A percentile compares a stretch with the other conserved stretches of the same genome.
Evolutionary conservation across 108 stramenopile genomes (phyloP).

Genomic region (Fragilaria radians): DNA sequence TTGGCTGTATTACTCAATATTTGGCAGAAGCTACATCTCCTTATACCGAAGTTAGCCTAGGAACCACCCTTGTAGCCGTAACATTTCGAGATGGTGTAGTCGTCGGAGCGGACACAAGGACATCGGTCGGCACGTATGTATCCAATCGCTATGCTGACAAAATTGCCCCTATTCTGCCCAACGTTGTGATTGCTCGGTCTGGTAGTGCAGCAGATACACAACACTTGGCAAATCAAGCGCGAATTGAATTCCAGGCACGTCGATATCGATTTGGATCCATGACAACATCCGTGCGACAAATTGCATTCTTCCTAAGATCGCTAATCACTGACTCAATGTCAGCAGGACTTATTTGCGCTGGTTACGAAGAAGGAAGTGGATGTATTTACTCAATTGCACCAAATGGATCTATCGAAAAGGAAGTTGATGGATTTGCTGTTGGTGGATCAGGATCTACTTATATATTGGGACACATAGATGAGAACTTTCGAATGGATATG

Average conservation of each 20-base stretch:
- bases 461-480: constrained; percentile 63
- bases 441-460: constrained; percentile 70
- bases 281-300: constrained; percentile 32
- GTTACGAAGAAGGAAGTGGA: constrained; percentile 30
- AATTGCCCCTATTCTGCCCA: constrained; percentile 17
- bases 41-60: constrained; percentile 50
- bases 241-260: constrained; percentile 35
- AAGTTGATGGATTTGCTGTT: constrained; percentile 50
- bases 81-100: constrained; percentile 55
- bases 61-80: constrained; percentile 75
- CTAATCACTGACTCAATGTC: constrained; percentile 27
- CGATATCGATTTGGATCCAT: constrained; percentile 23
- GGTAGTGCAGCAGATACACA: constrained; percentile 87
- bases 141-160: constrained; percentile 76
- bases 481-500: constrained; percentile 9
- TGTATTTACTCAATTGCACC: constrained; percentile 54
- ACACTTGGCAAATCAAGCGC: constrained; percentile 35
- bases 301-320: constrained; percentile 53
- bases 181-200: constrained; percentile 72
- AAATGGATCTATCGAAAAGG: constrained; percentile 47
- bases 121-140: constrained; percentile 58
- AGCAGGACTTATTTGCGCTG: constrained; percentile 73
- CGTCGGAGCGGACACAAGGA: constrained; percentile 74
- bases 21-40: no score
- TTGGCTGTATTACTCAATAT: no score